Base-by-base conservation (phyloP, 2,329 filamentous ascomycete genomes). In the Domatiomyces globalis region DNA sequence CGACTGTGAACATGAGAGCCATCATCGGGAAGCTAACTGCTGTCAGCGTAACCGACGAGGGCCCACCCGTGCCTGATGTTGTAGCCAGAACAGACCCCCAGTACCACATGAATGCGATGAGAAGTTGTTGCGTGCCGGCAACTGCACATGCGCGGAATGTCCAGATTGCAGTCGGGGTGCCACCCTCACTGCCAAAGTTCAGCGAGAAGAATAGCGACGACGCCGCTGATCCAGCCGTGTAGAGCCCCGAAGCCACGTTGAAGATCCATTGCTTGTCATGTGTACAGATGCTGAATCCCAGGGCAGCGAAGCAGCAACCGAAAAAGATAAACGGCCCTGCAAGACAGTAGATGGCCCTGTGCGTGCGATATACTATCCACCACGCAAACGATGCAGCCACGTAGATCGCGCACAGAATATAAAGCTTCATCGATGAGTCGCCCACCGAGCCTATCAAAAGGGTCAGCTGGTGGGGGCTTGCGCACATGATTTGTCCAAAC, bases 381-480 rank as follows among this genome's bases (percentile, higher is more conserved):
- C 76, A 80, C 43, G 74, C 48, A 8, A 74, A 54, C 1, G 75
- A 75, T 6, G 71, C 67, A 15, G 61, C 66, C 1, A 76, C 66
- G 60, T 78, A 78, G 43, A 76, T 72, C 12, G 63, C 68, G 1
- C 73, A 73, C 25, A 76, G 71, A 51, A 70, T 66, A 63, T 79
- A 78, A 1, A 78, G 66, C 60, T 74, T 71, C 43, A 65, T 60
- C 4, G 74, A 72, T 19, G 71, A 68, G 59, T 77, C 67, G 51
- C 72, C 74, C 10, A 73, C 67, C 49, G 73, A 69, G n/a, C 76
- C 76, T 2, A 74, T 75, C 12, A 80, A 67, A 10, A 80, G 69
- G 1, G 75, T 76, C 61, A 80, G 74, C 61, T 79, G 77, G 64
- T 78, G 77, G 1, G 74, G 77, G 62, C 75, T 77, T 51, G 73